Conservation (phyloP, 202 grass and related monocot genomes). For the Saccharum hybrid region DNA sequence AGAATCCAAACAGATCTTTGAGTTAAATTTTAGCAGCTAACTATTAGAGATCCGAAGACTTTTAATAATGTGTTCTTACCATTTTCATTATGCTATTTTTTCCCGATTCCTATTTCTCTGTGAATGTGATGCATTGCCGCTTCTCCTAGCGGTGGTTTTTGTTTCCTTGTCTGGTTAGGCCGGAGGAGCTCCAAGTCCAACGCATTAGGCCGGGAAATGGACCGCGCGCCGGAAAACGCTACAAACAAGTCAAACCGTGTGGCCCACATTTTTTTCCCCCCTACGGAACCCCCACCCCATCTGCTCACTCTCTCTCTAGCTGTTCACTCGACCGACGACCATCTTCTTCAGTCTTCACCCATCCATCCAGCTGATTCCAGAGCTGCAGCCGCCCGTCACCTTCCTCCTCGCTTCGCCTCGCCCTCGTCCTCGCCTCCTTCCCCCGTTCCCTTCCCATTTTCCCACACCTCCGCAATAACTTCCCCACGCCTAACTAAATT, state of each 20-base stretch:
- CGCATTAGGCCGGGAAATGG: conserved; percentile 14
- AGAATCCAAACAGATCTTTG: too few relatives aligned
- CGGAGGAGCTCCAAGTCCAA: neutral
- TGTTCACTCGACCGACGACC: neutral
- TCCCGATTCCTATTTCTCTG: neutral
- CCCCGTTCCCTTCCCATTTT: neutral
- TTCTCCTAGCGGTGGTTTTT: neutral
- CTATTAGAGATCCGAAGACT: neutral
- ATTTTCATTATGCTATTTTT: neutral
- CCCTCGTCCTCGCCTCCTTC: neutral
- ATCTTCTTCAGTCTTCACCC: too few relatives aligned
- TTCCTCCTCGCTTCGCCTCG: conserved; percentile 13
- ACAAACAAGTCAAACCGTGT: conserved; percentile 31
- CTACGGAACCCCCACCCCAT: neutral
- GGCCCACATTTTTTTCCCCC: neutral
- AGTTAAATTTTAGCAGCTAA: neutral
- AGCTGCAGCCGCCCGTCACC: neutral
- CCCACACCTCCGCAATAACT: conserved; percentile 38
- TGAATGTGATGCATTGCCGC: neutral
- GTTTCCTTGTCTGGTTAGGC: conserved; percentile 15
- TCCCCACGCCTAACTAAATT: conserved; percentile 48
- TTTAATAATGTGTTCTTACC: neutral
- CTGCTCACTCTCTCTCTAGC: neutral
- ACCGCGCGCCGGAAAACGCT: neutral
- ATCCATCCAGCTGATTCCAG: too few relatives aligned